phyloP scores from a whole-genome alignment of 306 rosid genomes.

The Rosa chinensis region DNA sequence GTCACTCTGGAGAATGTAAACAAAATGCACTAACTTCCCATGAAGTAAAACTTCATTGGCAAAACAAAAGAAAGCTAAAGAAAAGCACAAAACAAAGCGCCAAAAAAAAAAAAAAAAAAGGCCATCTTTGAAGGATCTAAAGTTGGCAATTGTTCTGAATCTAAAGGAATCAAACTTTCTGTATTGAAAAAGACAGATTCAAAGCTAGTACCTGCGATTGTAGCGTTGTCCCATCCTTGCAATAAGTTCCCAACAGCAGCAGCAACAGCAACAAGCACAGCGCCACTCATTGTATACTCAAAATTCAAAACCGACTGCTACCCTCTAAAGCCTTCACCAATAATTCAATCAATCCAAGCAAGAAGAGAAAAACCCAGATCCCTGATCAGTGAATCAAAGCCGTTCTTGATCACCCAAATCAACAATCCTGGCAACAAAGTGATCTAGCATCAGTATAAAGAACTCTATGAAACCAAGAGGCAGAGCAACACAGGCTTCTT shows the following conservation, averaged over 20 bases:
- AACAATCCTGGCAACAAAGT: constrained; percentile 6
- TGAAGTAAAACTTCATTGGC: constrained; percentile 2
- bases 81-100: neutral
- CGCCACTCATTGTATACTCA: constrained; percentile 59
- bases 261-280: constrained; percentile 77
- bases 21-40: neutral
- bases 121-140: constrained; percentile 13
- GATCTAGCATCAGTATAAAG: constrained; percentile 16
- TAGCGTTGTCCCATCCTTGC: constrained; percentile 96
- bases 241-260: constrained; percentile 91
- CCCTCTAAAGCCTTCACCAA: constrained; percentile 8
- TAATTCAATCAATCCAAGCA: constrained; percentile 10
- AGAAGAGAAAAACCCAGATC: constrained; percentile 30
- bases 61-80: constrained; percentile 11
- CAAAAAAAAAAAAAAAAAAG: neutral
- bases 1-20: constrained; percentile 6
- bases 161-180: constrained; percentile 13
- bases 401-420: neutral
- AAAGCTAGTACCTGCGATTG: constrained; percentile 67
- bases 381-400: constrained; percentile 20
- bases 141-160: neutral
- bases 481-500: neutral
- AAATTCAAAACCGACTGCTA: constrained; percentile 18
- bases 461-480: constrained; percentile 4
- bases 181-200: neutral